Evolutionary conservation across 108 stramenopile genomes (phyloP), one percentile per base, ranked within the genome.

Genomic region (Schizochytrium sp.): DNA sequence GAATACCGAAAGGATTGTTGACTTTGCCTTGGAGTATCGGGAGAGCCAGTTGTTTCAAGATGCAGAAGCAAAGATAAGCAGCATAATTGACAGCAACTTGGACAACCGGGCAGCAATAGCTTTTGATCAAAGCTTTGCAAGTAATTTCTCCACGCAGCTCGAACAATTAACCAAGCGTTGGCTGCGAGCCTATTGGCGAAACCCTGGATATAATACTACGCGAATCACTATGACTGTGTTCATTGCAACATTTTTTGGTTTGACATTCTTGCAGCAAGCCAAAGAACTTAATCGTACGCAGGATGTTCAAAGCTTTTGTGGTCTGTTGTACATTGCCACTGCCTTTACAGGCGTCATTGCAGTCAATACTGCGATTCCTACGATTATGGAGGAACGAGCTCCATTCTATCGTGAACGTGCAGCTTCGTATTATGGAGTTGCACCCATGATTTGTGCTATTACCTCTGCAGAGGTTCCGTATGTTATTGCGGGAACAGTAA

Each of bases 391-490:
- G 59, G 87, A 91, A n/a, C 90, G 94, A 15, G 93, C 93, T 61
- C 90, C 93, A 72, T 94, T 90, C 73, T 94, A 94, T 61, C 89
- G 92, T 19, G 93, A 94, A 60, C 90, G 91, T 46, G 92, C 93
- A 13, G 89, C 92, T 45, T 91, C 91, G 28, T 93, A 93, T 92
- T 89, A 89, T 40, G 17, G 46, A 4, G 44, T 88, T 28, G 64
- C 64, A 8, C 76, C 76, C 50, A 55, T 55, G 47, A 83, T 83
- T 42, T 10, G 49, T 13, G 76, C 76, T 40, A 38, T 55, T 38
- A 83, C 76, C 5, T 49, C 53, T 46, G 76, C 76, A 10, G 76
- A 83, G 76, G 10, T 83, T 3, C 76, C 76, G 0, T 83, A 83
- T 53, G 64, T 69, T 0, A 7, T 69, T 0, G 64, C 12, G 42